Base-by-base conservation (phyloP, 495 filamentous ascomycete species). In the Hyaloscypha bicolor region DNA sequence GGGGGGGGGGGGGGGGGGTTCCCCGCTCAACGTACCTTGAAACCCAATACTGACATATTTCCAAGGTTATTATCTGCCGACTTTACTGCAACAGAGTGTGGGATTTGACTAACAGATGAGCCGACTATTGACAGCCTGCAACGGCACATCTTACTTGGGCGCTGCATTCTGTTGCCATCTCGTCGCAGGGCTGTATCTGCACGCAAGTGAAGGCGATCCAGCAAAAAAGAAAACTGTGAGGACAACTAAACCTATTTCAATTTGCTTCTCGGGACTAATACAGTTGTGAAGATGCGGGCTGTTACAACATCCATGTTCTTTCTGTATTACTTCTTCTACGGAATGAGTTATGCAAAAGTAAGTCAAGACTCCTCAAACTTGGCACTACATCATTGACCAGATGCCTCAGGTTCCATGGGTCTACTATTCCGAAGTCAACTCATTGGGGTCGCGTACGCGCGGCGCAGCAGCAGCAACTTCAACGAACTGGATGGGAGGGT, bases 401-500 rank as follows among this genome's bases (percentile, higher is more conserved):
- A 37, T 4, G 4, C 33, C 33, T 37, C 33, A 37, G 33, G 76
- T 79, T 42, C 74, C 78, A 31, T 80, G 79, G 77, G 71, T 80
- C n/a, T 80, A 78, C 67, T 72, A 74, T 52, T 74, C 79, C 6
- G 79, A 80, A 65, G 70, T 80, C 66, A 80, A 79, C 64, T 77
- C 76, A n/a, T 70, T 80, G 3, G 69, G 68, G 21, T 75, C 75
- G 78, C 72, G 79, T n/a, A 74, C 74, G 1, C 73, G 71, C 19
- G 79, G 77, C 39, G 77, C 77, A 22, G 73, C 78, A n/a, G 68
- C 74, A 16, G 75, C 71, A 2, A 79, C 78, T 2, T 75, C 78
- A 0, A 78, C 74, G 5, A 80, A 79, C 60, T 78, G 78, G 75
- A 70, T 79, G 39, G 71, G 71, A 59, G 73, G 68, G 16, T 78